These are phyloP conservation scores for Helianthus tuberosus DNA, from an alignment of 129 eudicot genomes.

Conservation along the genomic window DNA sequence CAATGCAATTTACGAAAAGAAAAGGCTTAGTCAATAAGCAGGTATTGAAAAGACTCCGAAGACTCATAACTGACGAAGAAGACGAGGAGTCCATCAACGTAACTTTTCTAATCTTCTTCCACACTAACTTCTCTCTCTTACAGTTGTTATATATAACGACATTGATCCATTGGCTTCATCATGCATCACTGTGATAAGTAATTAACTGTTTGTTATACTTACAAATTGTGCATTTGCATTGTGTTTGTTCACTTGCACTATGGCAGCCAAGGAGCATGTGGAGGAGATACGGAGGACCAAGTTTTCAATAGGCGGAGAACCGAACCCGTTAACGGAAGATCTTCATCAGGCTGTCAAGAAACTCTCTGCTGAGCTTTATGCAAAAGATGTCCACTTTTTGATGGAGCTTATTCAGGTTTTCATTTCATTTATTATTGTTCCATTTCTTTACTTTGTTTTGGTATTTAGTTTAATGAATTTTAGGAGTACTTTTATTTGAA, in stretches of 20 bases:
- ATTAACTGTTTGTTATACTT: no score
- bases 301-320: slow-evolving; percentile 55
- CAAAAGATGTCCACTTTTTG: slow-evolving; percentile 64
- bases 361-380: slow-evolving; percentile 67
- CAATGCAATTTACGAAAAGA: no score
- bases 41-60: no score
- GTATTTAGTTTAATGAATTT: no score
- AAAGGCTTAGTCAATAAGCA: no score
- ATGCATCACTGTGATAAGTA: neutral
- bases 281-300: slow-evolving; percentile 54
- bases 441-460: no score
- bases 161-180: neutral
- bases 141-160: neutral
- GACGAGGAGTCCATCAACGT: no score
- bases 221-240: neutral
- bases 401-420: slow-evolving; percentile 72
- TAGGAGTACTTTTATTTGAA: no score
- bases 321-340: slow-evolving; percentile 53
- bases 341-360: slow-evolving; percentile 66
- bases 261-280: slow-evolving; percentile 48
- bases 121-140: neutral
- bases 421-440: no score
- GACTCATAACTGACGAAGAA: no score
- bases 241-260: neutral
- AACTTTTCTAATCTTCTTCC: no score